Evolutionary conservation across 2,329 filamentous ascomycete species (phyloP), one percentile per base, ranked within the genome.

Genomic region (Xylariaceae sp.): DNA sequence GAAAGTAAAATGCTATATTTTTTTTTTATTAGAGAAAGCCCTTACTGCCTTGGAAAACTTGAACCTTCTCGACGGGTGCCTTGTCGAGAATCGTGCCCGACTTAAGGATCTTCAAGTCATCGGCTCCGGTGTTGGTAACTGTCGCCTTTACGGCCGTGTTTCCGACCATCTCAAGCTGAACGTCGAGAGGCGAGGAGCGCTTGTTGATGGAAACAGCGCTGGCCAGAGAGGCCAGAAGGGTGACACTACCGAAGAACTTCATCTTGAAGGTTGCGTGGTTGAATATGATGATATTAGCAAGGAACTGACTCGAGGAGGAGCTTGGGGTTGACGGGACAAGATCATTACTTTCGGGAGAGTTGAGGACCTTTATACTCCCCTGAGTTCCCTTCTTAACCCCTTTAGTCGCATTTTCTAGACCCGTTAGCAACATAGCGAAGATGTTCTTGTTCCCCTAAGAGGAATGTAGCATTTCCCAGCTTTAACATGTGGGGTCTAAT

Each of bases 91-190:
- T 78, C 50, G 78, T 81, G 32, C 81, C 81, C 43, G 77, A 75
- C 73, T 77, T 83, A 59, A 84, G 71, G 21, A 85, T 66, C 69
- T 82, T 81, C 59, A 84, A 67, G 54, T 74, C 73, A 45, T 71
- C 72, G 44, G 73, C 72, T 44, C 81, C 81, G 29, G 73, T 81
- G 74, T 84, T 84, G 61, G 78, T 82, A 56, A 85, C 73, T 44
- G 73, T 71, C 26, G 81, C 79, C 72, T 81, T 82, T 61, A 85
- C 74, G 51, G 73, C 74, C n/a, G 80, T 77, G 71, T 84, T 83
- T 55, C 77, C 78, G 20, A 75, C 68, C 63, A 77, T 72, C 67
- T 79, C 71, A 53, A 83, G 74, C 65, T 77, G 71, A 57, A 80
- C 76, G 19, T 77, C 71, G 48, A 80, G 68, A 51, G 77, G 74